Evolutionary conservation across 1,284 basidiomycete species (phyloP).

Genomic region (Cryptococcus sp.): DNA sequence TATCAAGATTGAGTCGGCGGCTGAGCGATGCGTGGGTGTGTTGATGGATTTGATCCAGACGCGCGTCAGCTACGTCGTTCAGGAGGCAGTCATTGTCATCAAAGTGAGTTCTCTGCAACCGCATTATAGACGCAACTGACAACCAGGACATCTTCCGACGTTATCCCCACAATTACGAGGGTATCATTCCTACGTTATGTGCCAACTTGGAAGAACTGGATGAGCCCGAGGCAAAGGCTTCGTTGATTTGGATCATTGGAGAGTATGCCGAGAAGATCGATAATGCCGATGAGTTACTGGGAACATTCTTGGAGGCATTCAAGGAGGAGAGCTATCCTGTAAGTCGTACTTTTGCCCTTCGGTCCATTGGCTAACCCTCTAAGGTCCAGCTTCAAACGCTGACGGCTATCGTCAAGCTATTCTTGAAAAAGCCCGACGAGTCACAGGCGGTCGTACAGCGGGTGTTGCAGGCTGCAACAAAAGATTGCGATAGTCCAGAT

Average conservation of each 20-base stretch:
- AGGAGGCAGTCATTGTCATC: slow-evolving; percentile 95
- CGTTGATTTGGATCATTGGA: slow-evolving; percentile 97
- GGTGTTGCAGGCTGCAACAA: slow-evolving; percentile 94
- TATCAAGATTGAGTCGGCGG: slow-evolving; percentile 89
- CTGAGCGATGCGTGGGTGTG: slow-evolving; percentile 83
- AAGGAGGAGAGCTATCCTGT: slow-evolving; percentile 81
- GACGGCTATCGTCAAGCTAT: slow-evolving; percentile 93
- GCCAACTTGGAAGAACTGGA: slow-evolving; percentile 88
- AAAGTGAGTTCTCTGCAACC: slow-evolving; percentile 52
- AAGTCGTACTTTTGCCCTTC: slow-evolving; percentile 22
- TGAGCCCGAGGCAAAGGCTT: slow-evolving; percentile 92
- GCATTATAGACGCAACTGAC: background rate
- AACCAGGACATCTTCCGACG: slow-evolving; percentile 83
- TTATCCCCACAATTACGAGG: slow-evolving; percentile 95
- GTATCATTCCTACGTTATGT: slow-evolving; percentile 87
- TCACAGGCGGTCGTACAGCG: slow-evolving; percentile 90
- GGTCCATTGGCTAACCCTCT: background rate
- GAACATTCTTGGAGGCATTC: slow-evolving; percentile 87
- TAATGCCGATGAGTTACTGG: slow-evolving; percentile 90
- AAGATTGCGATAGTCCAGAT: slow-evolving; percentile 96
- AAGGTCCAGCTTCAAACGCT: slow-evolving; percentile 93
- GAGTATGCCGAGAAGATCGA: slow-evolving; percentile 96
- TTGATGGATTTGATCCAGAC: slow-evolving; percentile 86
- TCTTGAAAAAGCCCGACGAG: slow-evolving; percentile 88
- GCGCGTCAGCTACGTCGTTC: slow-evolving; percentile 93